Evolutionary conservation across 345 rosid species (phyloP).

Genomic region (Cardamine occulta): DNA sequence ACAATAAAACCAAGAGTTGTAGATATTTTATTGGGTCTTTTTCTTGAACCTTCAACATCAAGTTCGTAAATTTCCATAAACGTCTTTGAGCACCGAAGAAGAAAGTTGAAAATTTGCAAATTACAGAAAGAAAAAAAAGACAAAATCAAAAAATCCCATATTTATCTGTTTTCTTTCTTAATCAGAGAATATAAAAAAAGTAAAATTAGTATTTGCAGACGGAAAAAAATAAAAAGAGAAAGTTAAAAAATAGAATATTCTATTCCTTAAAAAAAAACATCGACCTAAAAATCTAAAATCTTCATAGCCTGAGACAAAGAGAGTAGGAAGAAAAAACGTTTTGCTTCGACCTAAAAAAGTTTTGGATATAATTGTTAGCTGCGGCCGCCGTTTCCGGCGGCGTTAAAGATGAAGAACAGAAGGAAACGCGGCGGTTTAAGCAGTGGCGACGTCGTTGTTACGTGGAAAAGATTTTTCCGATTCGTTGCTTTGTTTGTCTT

Average conservation of each 20-base stretch:
- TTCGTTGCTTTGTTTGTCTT: conserved; percentile 55
- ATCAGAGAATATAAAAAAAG: background rate
- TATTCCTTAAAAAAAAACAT: conserved; percentile 7
- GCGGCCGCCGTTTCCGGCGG: conserved; percentile 12
- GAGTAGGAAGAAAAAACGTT: background rate
- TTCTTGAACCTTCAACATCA: conserved; percentile 25
- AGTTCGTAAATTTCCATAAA: conserved; percentile 20
- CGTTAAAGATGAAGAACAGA: conserved; percentile 52
- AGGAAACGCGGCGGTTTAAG: conserved; percentile 44
- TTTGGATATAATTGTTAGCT: background rate
- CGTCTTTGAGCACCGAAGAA: conserved; percentile 18
- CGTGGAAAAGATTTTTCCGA: conserved; percentile 65
- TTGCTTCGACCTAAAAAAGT: background rate
- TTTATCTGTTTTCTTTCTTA: conserved; percentile 1
- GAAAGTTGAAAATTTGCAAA: conserved; percentile 8
- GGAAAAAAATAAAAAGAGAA: background rate
- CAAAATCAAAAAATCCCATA: background rate
- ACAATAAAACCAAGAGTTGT: too few relatives aligned
- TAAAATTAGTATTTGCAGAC: background rate
- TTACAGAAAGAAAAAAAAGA: background rate
- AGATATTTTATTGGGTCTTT: background rate
- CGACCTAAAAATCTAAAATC: conserved; percentile 25
- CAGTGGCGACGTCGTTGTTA: conserved; percentile 42
- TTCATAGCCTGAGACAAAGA: conserved; percentile 12
- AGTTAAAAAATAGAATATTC: conserved; percentile 15